Evolutionary conservation across 352 stramenopile species (phyloP).

Genomic region (Pythium biforme): DNA sequence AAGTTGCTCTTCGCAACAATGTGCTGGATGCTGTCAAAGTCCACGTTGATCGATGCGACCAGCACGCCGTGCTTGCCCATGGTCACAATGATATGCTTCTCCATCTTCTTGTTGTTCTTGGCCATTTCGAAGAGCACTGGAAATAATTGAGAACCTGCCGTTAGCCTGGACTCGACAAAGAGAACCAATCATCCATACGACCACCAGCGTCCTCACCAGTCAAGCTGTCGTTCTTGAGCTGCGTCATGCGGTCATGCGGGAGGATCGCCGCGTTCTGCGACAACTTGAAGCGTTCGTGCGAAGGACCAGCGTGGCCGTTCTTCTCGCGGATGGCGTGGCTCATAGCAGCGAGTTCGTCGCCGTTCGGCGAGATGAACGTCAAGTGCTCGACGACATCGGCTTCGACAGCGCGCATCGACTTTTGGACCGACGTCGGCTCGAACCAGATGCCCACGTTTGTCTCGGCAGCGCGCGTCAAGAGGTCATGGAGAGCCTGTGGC

Average conservation of each 20-base stretch:
- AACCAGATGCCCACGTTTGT: constrained; percentile 66
- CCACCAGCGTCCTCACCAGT: constrained; percentile 34
- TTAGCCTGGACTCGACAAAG: no score
- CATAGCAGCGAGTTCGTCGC: constrained; percentile 71
- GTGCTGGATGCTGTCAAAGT: constrained; percentile 28
- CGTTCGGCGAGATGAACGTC: constrained; percentile 78
- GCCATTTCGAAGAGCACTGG: constrained; percentile 68
- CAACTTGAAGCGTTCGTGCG: constrained; percentile 53
- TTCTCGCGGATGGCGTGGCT: constrained; percentile 53
- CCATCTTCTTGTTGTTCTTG: constrained; percentile 36
- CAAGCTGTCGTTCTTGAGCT: constrained; percentile 69
- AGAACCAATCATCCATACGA: no score
- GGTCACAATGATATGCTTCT: constrained; percentile 78
- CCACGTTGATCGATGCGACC: constrained; percentile 62
- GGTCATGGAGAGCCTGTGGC: constrained; percentile 34
- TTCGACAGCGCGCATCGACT: constrained; percentile 64
- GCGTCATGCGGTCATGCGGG: constrained; percentile 41
- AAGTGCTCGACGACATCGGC: constrained; percentile 44
- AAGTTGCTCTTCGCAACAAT: constrained; percentile 36
- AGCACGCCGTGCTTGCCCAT: constrained; percentile 75
- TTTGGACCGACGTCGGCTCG: constrained; percentile 85
- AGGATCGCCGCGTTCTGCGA: constrained; percentile 46
- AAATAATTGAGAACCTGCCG: no score
- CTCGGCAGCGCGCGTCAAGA: constrained; percentile 46
- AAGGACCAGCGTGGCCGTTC: constrained; percentile 15